Conservation (phyloP, 257 asterid species). For the Petrea volubilis region DNA sequence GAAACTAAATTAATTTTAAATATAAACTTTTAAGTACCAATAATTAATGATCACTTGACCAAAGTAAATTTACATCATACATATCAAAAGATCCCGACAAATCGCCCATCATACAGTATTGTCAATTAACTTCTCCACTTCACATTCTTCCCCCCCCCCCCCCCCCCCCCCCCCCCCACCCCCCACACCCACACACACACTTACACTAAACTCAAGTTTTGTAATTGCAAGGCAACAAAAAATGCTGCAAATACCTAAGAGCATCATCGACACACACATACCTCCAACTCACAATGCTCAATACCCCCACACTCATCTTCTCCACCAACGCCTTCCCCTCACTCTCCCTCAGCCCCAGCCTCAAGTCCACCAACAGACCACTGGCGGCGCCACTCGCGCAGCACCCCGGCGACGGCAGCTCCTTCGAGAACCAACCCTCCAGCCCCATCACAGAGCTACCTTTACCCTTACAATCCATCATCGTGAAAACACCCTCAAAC, state of each 20-base stretch:
- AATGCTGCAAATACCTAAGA: conserved; percentile 81
- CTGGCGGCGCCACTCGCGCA: conserved; percentile 45
- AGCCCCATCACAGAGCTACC: conserved; percentile 70
- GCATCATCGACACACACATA: conserved; percentile 71
- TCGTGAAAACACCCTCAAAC: conserved; percentile 48
- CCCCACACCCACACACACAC: no score
- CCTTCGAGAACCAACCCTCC: conserved; percentile 91
- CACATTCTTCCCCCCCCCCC: no score
- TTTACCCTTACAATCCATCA: conserved; percentile 78
- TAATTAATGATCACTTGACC: no score
- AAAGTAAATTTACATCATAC: no score
- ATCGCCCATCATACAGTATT: no score
- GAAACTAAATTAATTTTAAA: no score
- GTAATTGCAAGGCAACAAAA: conserved; percentile 45
- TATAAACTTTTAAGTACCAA: no score
- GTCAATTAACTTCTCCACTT: no score
- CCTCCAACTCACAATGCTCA: conserved; percentile 86
- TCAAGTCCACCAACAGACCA: conserved; percentile 77
- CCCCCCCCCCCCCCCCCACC: no score
- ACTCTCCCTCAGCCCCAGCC: conserved; percentile 55
- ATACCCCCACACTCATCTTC: conserved; percentile 70
- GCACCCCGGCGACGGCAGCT: conserved; percentile 68
- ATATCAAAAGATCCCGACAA: no score
- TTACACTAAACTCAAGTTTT: no score
- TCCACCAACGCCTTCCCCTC: conserved; percentile 57